Conservation (phyloP, 108 stramenopile species). For the Nitzschia palea region DNA sequence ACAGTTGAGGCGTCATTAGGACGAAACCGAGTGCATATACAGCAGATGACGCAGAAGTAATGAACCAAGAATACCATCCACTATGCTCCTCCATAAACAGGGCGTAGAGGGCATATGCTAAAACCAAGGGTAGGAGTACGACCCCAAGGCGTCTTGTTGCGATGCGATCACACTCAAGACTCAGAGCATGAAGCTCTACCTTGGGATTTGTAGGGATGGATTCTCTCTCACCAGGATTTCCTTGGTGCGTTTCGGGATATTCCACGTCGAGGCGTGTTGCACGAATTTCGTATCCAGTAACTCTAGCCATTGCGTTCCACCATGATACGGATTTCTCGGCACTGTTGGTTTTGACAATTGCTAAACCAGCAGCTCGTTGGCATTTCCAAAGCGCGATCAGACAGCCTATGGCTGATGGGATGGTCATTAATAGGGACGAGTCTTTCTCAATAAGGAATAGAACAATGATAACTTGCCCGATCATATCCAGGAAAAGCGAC, state of each 20-base stretch:
- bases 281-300: conserved; percentile 72
- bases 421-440: conserved; percentile 81
- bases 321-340: conserved; percentile 21
- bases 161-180: conserved; percentile 81
- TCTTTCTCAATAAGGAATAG: conserved; percentile 89
- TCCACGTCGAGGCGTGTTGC: conserved; percentile 60
- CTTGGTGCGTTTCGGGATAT: conserved; percentile 1
- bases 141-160: conserved; percentile 74
- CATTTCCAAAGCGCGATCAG: conserved; percentile 86
- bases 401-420: conserved; percentile 79
- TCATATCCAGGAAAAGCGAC: conserved; percentile 83
- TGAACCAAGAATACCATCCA: conserved; percentile 91
- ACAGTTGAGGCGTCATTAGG: conserved; percentile 87
- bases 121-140: conserved; percentile 73
- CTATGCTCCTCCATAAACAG: conserved; percentile 68
- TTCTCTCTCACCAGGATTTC: too few species aligned
- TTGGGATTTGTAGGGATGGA: too few species aligned
- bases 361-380: conserved; percentile 68
- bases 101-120: conserved; percentile 71
- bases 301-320: conserved; percentile 59
- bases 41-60: conserved; percentile 82
- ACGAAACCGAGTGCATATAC: conserved; percentile 88
- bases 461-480: conserved; percentile 88
- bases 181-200: conserved; percentile 62
- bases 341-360: conserved; percentile 45